Conservation (phyloP, 768 basidiomycete species). For the Astraeus odoratus region DNA sequence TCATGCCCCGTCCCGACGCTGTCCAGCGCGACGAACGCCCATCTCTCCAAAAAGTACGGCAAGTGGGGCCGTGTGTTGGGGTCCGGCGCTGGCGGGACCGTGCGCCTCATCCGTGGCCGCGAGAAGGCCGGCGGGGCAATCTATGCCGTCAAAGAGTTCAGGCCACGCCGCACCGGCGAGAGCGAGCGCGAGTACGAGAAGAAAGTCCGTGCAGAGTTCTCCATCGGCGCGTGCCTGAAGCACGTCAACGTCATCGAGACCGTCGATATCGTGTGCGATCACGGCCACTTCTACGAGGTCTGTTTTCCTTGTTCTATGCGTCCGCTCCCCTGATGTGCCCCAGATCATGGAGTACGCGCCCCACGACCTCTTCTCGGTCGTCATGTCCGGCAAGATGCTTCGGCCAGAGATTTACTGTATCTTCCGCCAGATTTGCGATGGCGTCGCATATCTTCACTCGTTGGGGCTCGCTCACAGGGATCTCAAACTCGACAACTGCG, state of each 20-base stretch:
- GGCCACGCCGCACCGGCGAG: slow-evolving; percentile 84
- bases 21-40: slow-evolving; percentile 79
- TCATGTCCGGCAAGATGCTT: slow-evolving; percentile 99
- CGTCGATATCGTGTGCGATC: slow-evolving; percentile 95
- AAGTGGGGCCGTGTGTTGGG: slow-evolving; percentile 97
- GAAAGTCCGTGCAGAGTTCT: slow-evolving; percentile 99
- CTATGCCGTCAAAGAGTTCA: slow-evolving; percentile 97
- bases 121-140: slow-evolving; percentile 76
- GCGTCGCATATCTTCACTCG: slow-evolving; percentile 96
- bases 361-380: slow-evolving; percentile 95
- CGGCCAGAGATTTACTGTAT: slow-evolving; percentile 99
- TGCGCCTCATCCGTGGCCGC: slow-evolving; percentile 86
- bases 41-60: slow-evolving; percentile 97
- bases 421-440: slow-evolving; percentile 96
- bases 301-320: slow-evolving; percentile 6
- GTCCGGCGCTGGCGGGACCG: slow-evolving; percentile 96
- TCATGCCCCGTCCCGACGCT: slow-evolving; percentile 50
- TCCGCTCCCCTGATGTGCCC: slow-evolving; percentile 2
- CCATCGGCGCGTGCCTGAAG: slow-evolving; percentile 90
- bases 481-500: slow-evolving; percentile 99
- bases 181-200: slow-evolving; percentile 97
- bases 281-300: slow-evolving; percentile 98
- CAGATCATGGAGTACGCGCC: slow-evolving; percentile 99
- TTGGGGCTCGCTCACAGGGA: slow-evolving; percentile 98
- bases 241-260: slow-evolving; percentile 97